Percentiles rank a stretch among this genome's conserved stretches.
phyloP scores from a whole-genome alignment of 2,329 filamentous ascomycete species.

The Monilinia polystroma region DNA sequence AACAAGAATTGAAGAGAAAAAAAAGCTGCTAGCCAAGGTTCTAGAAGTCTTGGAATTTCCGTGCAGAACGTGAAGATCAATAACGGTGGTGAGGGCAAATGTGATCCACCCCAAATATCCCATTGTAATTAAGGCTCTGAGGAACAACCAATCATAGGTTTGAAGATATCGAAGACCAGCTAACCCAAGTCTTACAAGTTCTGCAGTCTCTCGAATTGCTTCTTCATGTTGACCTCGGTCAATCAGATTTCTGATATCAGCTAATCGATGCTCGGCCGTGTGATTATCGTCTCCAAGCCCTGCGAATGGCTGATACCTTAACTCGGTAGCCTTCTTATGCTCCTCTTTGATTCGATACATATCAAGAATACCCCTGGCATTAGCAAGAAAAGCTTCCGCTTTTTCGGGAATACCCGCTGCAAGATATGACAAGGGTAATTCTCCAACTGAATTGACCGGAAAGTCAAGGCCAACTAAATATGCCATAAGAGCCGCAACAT shows the following conservation, averaged over 20 bases:
- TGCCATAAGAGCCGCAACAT: constrained; percentile 93
- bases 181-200: constrained; percentile 73
- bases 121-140: constrained; percentile 81
- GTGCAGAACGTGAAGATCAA: constrained; percentile 83
- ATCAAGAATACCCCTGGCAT: constrained; percentile 83
- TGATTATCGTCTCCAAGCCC: constrained; percentile 67
- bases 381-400: constrained; percentile 78
- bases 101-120: constrained; percentile 96
- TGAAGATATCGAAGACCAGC: constrained; percentile 90
- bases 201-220: constrained; percentile 75
- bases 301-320: constrained; percentile 75
- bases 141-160: constrained; percentile 97
- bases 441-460: constrained; percentile 93
- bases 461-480: constrained; percentile 86
- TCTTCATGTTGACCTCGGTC: constrained; percentile 64
- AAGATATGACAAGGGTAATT: constrained; percentile 82
- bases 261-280: constrained; percentile 65
- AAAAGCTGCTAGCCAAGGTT: constrained; percentile 55
- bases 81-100: constrained; percentile 83
- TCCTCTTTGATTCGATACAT: constrained; percentile 96
- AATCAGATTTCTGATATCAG: constrained; percentile 67
- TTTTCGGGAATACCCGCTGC: constrained; percentile 72
- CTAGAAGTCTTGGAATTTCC: constrained; percentile 64
- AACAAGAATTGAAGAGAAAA: constrained; percentile 76
- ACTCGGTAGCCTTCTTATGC: constrained; percentile 70